Evolutionary conservation across 1,284 basidiomycete species (phyloP).

Genomic region (Termitomyces sp.): DNA sequence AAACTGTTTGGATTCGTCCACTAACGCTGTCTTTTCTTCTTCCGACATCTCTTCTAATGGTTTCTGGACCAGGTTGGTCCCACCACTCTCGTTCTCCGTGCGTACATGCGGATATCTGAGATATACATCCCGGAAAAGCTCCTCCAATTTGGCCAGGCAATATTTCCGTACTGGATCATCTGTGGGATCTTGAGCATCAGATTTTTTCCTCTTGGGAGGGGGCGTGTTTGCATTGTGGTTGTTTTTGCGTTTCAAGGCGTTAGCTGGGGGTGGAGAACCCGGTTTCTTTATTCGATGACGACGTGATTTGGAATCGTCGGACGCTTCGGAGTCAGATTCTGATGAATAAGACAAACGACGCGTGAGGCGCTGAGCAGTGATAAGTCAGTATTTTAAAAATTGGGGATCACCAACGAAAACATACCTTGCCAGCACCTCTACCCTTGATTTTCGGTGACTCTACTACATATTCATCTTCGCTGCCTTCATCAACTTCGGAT

Average conservation of each 20-base stretch:
- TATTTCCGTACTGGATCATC: constrained; percentile 76
- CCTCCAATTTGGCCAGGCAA: constrained; percentile 67
- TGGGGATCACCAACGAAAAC: constrained; percentile 21
- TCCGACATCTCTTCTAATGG: constrained; percentile 44
- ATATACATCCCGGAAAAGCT: constrained; percentile 65
- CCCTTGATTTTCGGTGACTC: constrained; percentile 33
- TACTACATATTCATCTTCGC: constrained; percentile 67
- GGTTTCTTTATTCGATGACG: constrained; percentile 24
- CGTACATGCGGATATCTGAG: constrained; percentile 55
- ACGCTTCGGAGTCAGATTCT: constrained; percentile 43
- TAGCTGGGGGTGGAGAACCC: constrained; percentile 28
- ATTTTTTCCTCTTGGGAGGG: constrained; percentile 44
- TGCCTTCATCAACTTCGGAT: constrained; percentile 49
- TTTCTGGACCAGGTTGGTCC: constrained; percentile 29
- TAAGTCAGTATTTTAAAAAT: constrained; percentile 6
- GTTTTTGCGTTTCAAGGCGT: constrained; percentile 41
- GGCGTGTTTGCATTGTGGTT: constrained; percentile 20
- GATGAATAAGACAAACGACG: constrained; percentile 36
- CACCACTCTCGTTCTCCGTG: constrained; percentile 19
- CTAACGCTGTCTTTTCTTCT: constrained; percentile 52
- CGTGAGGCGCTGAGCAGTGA: constrained; percentile 31
- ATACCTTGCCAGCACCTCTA: constrained; percentile 37
- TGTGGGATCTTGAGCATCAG: constrained; percentile 31
- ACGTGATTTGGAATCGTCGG: constrained; percentile 22
- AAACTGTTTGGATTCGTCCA: constrained; percentile 54